Evolutionary conservation across 768 basidiomycete genomes (phyloP).

Genomic region (Rickenella mellea): DNA sequence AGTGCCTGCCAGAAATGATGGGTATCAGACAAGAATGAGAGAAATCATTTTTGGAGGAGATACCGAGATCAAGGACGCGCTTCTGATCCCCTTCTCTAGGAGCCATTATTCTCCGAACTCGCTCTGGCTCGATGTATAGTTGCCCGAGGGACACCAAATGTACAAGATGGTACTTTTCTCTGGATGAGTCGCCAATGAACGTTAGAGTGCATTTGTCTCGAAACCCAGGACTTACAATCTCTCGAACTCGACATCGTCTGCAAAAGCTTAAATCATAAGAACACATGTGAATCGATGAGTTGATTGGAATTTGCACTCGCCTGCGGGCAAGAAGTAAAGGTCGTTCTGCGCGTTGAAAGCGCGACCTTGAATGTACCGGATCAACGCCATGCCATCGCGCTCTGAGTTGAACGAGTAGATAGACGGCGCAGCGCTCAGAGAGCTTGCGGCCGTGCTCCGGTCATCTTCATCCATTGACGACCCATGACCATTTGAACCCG

Average conservation of each 20-base stretch:
- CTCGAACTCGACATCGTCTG: not conserved
- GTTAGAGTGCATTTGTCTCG: not conserved
- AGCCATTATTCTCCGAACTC: not conserved
- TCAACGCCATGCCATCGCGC: constrained; percentile 1
- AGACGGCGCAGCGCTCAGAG: constrained; percentile 1
- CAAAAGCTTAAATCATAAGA: not conserved
- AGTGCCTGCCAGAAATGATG: not conserved
- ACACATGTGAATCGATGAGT: no score
- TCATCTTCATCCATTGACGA: no score
- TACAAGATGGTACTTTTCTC: constrained; percentile 4
- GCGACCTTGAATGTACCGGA: not conserved
- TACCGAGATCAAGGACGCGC: not conserved
- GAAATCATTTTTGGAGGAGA: not conserved
- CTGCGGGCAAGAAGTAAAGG: constrained; percentile 2
- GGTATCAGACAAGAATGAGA: not conserved
- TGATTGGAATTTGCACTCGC: not conserved
- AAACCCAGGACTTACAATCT: not conserved
- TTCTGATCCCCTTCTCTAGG: not conserved
- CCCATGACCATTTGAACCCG: no score
- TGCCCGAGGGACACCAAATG: not conserved
- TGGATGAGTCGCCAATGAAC: not conserved
- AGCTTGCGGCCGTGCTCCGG: no score
- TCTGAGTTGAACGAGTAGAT: constrained; percentile 1
- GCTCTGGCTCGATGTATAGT: not conserved
- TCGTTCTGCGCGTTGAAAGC: constrained; percentile 2